Evolutionary conservation across 2,329 filamentous ascomycete genomes (phyloP).

Genomic region (Claviceps maximensis): DNA sequence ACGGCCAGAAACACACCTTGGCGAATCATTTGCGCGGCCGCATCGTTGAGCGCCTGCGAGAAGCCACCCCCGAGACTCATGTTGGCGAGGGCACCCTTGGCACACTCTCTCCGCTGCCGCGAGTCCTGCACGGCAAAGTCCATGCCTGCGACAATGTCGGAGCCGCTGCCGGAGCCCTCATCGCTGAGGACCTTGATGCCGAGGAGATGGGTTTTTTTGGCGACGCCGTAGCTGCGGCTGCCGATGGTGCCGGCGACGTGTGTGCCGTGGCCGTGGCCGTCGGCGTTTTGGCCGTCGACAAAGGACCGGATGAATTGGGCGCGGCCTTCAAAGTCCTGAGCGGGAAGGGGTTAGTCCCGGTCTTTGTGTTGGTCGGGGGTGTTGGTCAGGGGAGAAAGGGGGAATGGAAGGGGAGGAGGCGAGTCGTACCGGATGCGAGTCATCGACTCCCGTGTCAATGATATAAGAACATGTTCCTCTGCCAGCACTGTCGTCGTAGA

Average conservation of each 20-base stretch:
- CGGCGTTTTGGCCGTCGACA: constrained; percentile 15
- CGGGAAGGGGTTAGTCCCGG: not conserved
- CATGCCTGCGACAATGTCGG: constrained; percentile 28
- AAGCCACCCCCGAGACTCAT: constrained; percentile 41
- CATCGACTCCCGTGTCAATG: constrained; percentile 27
- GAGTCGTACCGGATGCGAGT: constrained; percentile 19
- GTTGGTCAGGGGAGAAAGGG: not conserved
- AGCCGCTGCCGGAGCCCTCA: constrained; percentile 15
- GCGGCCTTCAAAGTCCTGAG: constrained; percentile 25
- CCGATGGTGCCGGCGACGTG: constrained; percentile 23
- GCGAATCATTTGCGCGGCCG: constrained; percentile 30
- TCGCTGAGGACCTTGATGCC: constrained; percentile 27
- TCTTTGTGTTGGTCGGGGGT: not conserved
- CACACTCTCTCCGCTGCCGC: constrained; percentile 22
- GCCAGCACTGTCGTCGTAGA: constrained; percentile 24
- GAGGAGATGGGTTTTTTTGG: constrained; percentile 23
- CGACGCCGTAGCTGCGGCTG: constrained; percentile 24
- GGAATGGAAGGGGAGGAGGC: too few species aligned
- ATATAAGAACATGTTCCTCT: constrained; percentile 29
- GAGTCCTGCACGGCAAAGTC: constrained; percentile 28
- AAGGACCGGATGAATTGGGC: constrained; percentile 23
- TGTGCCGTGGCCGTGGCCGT: constrained; percentile 17
- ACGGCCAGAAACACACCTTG: constrained; percentile 39
- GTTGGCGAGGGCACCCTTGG: constrained; percentile 36
- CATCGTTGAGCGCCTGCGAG: constrained; percentile 35